Base-by-base conservation (phyloP, 2,329 filamentous ascomycete genomes). In the Botrytis fragariae region DNA sequence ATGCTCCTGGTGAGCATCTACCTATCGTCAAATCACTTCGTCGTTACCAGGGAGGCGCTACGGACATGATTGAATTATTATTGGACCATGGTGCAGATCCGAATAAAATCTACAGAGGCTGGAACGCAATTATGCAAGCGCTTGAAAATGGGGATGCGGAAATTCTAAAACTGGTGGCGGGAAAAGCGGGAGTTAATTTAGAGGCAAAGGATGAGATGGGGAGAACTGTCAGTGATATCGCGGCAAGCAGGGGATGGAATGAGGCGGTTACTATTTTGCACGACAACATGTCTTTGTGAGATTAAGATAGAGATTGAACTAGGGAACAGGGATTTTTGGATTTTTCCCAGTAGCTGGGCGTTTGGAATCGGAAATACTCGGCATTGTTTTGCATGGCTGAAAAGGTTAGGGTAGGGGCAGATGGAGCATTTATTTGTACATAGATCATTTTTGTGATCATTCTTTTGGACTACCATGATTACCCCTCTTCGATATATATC, bases 21-120 rank as follows among this genome's bases (percentile, higher is more conserved):
- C 91, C 91, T 12, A 86, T 93, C 71, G 90, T 93, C 80, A 93
- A 92, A 81, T 89, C 91, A 2, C 85, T 93, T 62, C 86, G 90
- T 5, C 84, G 89, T 35, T 87, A 87, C 77, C 83, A 86, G 71
- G 84, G 85, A 14, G 84, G 85, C 48, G 87, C 91, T 76, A 86
- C 87, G 0, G 86, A 88, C 59, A 88, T 91, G 72, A 84, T 92
- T 45, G 86, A 90, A 80, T 84, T 90, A 82, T 84, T 93, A 9
- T 84, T 93, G 12, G 86, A 85, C 18, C 85, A 87, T 74, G 90
- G 91, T 16, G 91, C 89, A 1, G 89, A 92, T 77, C 89, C 90
- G 65, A 93, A 93, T 82, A 87, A 88, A 80, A 83, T 91, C 74
- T 91, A 91, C 81, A 86, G 89, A 0, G 89, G 88, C 8, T 91